Evolutionary conservation across 2,329 filamentous ascomycete genomes (phyloP).

Genomic region (Fonsecaea erecta): DNA sequence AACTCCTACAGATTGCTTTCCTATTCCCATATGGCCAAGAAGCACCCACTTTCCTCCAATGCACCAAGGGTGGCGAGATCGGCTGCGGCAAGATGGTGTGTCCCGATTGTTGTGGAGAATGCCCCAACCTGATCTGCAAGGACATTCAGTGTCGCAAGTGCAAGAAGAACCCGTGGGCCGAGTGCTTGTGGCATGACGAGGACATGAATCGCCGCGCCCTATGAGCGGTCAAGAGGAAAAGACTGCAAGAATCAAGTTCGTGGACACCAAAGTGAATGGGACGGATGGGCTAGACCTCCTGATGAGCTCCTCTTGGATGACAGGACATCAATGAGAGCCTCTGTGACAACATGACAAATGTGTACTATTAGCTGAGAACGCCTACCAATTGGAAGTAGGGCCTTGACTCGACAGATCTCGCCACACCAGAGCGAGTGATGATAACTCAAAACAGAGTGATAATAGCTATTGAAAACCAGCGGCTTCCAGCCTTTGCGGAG

Average conservation of each 20-base stretch:
- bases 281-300: not conserved
- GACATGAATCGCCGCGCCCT: slow-evolving; percentile 22
- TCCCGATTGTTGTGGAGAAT: slow-evolving; percentile 44
- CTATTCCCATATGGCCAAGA: slow-evolving; percentile 40
- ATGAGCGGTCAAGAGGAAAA: slow-evolving; percentile 1
- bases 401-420: not conserved
- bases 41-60: slow-evolving; percentile 43
- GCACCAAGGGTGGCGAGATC: slow-evolving; percentile 37
- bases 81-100: slow-evolving; percentile 44
- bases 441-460: not conserved
- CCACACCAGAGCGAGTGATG: not conserved
- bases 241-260: not conserved
- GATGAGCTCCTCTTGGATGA: slow-evolving; percentile 9
- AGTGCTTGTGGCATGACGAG: slow-evolving; percentile 44
- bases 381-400: not conserved
- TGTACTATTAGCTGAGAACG: not conserved
- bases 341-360: not conserved
- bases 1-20: slow-evolving; percentile 37
- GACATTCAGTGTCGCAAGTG: slow-evolving; percentile 46
- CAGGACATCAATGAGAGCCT: not conserved
- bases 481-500: no score
- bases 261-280: not conserved
- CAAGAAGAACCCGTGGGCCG: slow-evolving; percentile 42
- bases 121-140: slow-evolving; percentile 42
- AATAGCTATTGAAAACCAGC: not conserved